Evolutionary conservation across 495 filamentous ascomycete species (phyloP), one percentile per base, ranked within the genome.

Genomic region (Cudoniella acicularis): DNA sequence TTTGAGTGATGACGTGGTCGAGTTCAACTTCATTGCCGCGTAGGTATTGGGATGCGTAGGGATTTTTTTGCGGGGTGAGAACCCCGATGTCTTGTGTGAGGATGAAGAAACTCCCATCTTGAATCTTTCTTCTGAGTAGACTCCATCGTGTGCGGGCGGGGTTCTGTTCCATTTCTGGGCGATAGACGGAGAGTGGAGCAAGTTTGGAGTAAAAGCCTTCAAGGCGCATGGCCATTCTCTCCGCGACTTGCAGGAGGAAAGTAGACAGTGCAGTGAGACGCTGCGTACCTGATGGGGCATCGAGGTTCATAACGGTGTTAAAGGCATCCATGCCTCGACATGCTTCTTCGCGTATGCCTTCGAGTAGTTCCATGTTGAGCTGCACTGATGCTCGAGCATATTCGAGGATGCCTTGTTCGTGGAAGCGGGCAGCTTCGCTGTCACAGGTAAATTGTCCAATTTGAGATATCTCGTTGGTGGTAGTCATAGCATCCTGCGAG

Each of bases 281-380:
- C 51, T 64, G 41, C 21, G 11, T 68, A 23, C 57, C 59, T 17
- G 54, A 54, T 40, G 59, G 24, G 21, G 56, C 54, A n/a, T 64
- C 64, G 52, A 66, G 65, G 2, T 60, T 51, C 54, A 57, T 57
- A 18, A 67, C 50, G 13, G 66, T 20, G 50, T 72, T 68, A 43
- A 70, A 72, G 11, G 68, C 69, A 61, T 72, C 68, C 66, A 72
- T 67, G 30, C 69, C 68, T 10, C 49, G 48, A 49, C 61, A 68
- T 10, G 63, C 60, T 41, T 72, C 69, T 48, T 69, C 64, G 2
- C 66, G 63, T 18, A 72, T 64, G 24, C 67, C 62, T 54, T 70
- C 68, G 0, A 70, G 58, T 23, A 70, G 67, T 10, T 56, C 52
- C 11, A 71, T 52, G 42, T 72, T 67, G 1, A 69, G 58, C 42